phyloP scores from a whole-genome alignment of 495 filamentous ascomycete genomes.

The Lepraria neglecta region DNA sequence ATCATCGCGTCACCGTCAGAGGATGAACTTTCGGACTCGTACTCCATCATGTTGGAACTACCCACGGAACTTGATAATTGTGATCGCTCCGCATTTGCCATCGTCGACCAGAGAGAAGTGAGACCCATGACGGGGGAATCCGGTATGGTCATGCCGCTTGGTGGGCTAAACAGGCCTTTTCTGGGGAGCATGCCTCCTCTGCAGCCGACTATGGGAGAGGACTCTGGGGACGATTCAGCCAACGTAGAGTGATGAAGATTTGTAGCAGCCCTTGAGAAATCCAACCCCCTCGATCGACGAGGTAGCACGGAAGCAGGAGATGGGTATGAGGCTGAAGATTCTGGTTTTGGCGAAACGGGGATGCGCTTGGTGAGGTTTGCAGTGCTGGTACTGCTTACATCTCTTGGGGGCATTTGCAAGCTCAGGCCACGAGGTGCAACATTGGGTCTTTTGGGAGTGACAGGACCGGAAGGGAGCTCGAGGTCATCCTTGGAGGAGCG shows the following conservation, averaged over 20 bases:
- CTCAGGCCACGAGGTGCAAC: slow-evolving; percentile 57
- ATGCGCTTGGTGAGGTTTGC: slow-evolving; percentile 55
- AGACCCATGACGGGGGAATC: slow-evolving; percentile 41
- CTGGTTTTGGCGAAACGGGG: slow-evolving; percentile 79
- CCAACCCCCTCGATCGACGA: slow-evolving; percentile 75
- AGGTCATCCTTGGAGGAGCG: slow-evolving; percentile 75
- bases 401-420: slow-evolving; percentile 64
- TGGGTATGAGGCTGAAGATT: slow-evolving; percentile 74
- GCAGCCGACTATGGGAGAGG: slow-evolving; percentile 78
- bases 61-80: slow-evolving; percentile 78
- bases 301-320: slow-evolving; percentile 79
- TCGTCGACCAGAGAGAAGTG: slow-evolving; percentile 42
- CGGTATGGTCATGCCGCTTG: slow-evolving; percentile 35
- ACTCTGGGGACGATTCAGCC: slow-evolving; percentile 86
- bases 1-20: slow-evolving; percentile 73
- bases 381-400: slow-evolving; percentile 44
- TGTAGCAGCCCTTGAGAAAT: slow-evolving; percentile 90
- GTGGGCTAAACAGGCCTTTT: slow-evolving; percentile 38
- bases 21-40: slow-evolving; percentile 67
- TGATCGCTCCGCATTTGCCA: slow-evolving; percentile 55
- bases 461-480: slow-evolving; percentile 52
- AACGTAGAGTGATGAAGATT: slow-evolving; percentile 94
- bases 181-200: slow-evolving; percentile 74
- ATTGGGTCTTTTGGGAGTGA: slow-evolving; percentile 57
- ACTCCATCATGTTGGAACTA: slow-evolving; percentile 72